Evolutionary conservation across 2,329 filamentous ascomycete species (phyloP).

Genomic region (Catunica adiposa): DNA sequence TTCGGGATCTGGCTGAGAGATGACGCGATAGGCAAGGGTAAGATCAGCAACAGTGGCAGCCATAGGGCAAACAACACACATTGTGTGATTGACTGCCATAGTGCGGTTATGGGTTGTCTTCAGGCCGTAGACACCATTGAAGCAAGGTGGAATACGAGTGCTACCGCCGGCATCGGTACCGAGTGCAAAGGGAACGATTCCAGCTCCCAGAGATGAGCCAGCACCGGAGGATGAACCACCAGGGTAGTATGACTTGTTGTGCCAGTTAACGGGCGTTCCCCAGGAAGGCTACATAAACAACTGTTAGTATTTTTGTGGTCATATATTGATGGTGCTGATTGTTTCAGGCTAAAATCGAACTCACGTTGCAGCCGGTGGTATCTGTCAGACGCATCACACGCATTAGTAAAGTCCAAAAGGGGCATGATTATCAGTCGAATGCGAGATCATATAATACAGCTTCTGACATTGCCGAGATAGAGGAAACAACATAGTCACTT

Average conservation of each 20-base stretch:
- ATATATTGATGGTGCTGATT: background rate
- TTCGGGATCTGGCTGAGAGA: conserved; percentile 53
- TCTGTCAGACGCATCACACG: conserved; percentile 27
- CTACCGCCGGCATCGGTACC: conserved; percentile 65
- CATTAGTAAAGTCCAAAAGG: background rate
- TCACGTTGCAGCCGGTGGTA: conserved; percentile 64
- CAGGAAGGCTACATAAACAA: conserved; percentile 33
- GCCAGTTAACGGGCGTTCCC: conserved; percentile 63
- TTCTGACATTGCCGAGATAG: background rate
- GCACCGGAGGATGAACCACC: conserved; percentile 69
- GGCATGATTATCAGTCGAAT: background rate
- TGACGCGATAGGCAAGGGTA: conserved; percentile 64
- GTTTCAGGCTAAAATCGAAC: conserved; percentile 14
- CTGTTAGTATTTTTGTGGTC: conserved; percentile 7
- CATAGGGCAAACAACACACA: conserved; percentile 56
- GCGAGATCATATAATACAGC: background rate
- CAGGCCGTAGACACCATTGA: conserved; percentile 67
- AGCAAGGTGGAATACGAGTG: conserved; percentile 55
- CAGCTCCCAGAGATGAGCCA: conserved; percentile 51
- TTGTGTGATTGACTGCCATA: conserved; percentile 34
- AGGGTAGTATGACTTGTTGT: conserved; percentile 60
- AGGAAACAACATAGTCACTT: conserved; percentile 22
- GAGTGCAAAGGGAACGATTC: conserved; percentile 57
- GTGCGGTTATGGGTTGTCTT: conserved; percentile 64
- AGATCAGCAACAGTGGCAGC: conserved; percentile 62